A percentile compares a stretch with the other conserved stretches of the same genome.
phyloP scores from a whole-genome alignment of 164 flowering plant species.

The Akebia trifoliata region DNA sequence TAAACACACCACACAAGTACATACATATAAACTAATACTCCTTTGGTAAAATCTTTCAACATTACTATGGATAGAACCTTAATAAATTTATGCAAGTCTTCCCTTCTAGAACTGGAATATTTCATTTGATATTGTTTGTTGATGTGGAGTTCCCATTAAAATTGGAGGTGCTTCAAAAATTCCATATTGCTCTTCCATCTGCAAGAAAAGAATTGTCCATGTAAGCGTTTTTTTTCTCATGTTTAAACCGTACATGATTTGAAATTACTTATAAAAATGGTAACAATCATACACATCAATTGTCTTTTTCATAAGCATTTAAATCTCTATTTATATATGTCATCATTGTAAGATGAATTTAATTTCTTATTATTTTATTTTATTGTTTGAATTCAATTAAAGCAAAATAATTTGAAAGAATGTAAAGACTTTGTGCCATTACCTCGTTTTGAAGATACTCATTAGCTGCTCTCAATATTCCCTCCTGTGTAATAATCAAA shows the following conservation, averaged over 20 bases:
- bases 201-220: background rate
- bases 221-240: background rate
- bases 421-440: background rate
- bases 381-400: background rate
- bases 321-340: no score
- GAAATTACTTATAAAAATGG: background rate
- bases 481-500: constrained; percentile 34
- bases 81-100: background rate
- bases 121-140: constrained; percentile 16
- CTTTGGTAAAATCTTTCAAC: background rate
- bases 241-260: background rate
- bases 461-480: constrained; percentile 23
- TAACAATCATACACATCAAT: background rate
- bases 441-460: constrained; percentile 28
- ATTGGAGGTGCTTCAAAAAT: constrained; percentile 7
- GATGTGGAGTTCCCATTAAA: constrained; percentile 7
- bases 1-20: no score
- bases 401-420: background rate
- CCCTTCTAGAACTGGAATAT: constrained; percentile 4
- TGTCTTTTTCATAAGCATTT: no score
- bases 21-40: no score
- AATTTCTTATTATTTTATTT: no score
- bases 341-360: no score
- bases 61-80: background rate
- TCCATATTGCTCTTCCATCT: constrained; percentile 14